Conservation (phyloP, 1,284 basidiomycete species). For the Cutaneotrichosporon dermatis region DNA sequence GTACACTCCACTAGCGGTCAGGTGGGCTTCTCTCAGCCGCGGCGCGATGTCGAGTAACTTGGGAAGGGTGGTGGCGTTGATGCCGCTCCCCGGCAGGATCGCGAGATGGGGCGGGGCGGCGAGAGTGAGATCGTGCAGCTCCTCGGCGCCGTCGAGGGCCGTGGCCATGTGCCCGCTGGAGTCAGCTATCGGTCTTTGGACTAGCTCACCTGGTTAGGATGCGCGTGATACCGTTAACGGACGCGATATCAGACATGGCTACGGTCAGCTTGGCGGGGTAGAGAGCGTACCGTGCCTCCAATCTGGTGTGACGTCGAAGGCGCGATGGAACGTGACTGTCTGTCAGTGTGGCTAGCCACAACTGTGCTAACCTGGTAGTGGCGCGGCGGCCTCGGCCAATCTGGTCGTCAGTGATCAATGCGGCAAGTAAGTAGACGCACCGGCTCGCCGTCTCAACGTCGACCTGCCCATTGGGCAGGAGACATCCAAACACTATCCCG, state of each 20-base stretch:
- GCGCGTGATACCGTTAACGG: conserved; percentile 62
- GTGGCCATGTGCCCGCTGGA: conserved; percentile 25
- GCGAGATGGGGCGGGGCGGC: conserved; percentile 50
- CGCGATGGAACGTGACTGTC: conserved; percentile 74
- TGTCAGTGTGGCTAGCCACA: background rate
- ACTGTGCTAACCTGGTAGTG: conserved; percentile 58
- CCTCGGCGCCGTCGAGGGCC: conserved; percentile 16
- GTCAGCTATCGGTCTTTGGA: background rate
- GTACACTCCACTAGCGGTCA: conserved; percentile 17
- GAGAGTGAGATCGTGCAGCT: conserved; percentile 59
- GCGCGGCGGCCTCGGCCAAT: conserved; percentile 57
- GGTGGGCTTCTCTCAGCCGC: conserved; percentile 34
- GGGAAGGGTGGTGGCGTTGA: conserved; percentile 18
- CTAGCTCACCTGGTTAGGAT: conserved; percentile 63
- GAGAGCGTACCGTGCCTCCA: conserved; percentile 47
- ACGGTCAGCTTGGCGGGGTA: too few relatives aligned
- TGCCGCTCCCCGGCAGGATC: conserved; percentile 46
- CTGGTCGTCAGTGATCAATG: conserved; percentile 8
- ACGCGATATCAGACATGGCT: conserved; percentile 54
- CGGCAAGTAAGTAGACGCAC: background rate
- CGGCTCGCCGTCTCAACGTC: conserved; percentile 56
- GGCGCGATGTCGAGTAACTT: conserved; percentile 54
- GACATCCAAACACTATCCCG: conserved; percentile 67
- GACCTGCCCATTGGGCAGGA: conserved; percentile 59
- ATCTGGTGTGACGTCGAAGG: conserved; percentile 68